Evolutionary conservation across 371 early-diverging fungal species (phyloP).

Genomic region (Chytridiales sp.): DNA sequence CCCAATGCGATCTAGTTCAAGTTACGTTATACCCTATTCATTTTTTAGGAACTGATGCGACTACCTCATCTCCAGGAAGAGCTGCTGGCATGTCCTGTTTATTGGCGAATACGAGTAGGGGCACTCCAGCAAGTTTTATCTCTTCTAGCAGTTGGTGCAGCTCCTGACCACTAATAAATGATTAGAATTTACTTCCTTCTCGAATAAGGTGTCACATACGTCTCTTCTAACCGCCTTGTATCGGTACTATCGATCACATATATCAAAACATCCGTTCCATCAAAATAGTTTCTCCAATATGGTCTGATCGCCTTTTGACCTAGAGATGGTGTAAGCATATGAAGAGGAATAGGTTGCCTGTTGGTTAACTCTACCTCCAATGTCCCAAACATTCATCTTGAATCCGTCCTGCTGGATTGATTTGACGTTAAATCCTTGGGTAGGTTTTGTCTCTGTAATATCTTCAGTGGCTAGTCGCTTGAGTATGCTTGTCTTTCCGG

Average conservation of each 20-base stretch:
- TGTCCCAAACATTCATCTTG: conserved; percentile 65
- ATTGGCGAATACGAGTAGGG: conserved; percentile 56
- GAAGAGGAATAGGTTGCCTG: neutral
- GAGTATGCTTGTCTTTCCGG: conserved; percentile 68
- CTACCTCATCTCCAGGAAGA: conserved; percentile 48
- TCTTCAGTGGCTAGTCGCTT: conserved; percentile 51
- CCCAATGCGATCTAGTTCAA: conserved; percentile 44
- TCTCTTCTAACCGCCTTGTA: conserved; percentile 50
- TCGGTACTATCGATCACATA: conserved; percentile 56
- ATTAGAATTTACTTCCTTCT: neutral
- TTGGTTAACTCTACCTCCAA: conserved; percentile 51
- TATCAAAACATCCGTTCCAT: conserved; percentile 61
- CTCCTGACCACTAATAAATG: conserved; percentile 43
- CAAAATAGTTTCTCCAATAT: conserved; percentile 73
- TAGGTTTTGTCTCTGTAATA: conserved; percentile 54
- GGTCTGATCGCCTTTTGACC: conserved; percentile 59
- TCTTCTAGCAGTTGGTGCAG: conserved; percentile 50
- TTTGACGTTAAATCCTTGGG: conserved; percentile 58
- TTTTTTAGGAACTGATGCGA: neutral
- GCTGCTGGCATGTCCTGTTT: conserved; percentile 54
- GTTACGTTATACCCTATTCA: neutral
- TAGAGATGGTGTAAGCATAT: conserved; percentile 4
- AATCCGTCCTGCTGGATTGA: conserved; percentile 49
- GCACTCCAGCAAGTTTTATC: conserved; percentile 48
- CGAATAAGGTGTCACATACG: conserved; percentile 29